phyloP scores from a whole-genome alignment of 495 filamentous ascomycete species.

The Staphylotrichum tortipilum region DNA sequence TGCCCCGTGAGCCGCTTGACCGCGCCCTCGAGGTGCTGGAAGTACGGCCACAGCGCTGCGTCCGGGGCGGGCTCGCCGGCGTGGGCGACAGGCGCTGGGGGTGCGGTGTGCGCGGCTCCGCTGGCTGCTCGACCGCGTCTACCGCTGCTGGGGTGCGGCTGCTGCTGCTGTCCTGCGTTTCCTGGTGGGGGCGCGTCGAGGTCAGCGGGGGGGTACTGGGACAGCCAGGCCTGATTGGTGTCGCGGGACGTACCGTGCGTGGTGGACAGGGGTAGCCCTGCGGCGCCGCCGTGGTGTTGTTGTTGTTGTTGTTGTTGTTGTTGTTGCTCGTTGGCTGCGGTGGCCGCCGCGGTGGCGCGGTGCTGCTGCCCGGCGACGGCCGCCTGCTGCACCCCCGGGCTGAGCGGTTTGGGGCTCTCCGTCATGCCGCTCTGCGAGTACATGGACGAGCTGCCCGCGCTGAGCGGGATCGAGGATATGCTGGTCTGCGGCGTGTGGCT shows the following conservation, averaged over 20 bases:
- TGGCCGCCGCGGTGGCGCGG: too few species aligned
- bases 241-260: slow-evolving; percentile 29
- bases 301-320: too few species aligned
- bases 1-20: slow-evolving; percentile 32
- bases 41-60: slow-evolving; percentile 39
- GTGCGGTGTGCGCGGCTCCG: slow-evolving; percentile 24
- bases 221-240: slow-evolving; percentile 27
- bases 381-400: slow-evolving; percentile 56
- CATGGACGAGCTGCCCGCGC: slow-evolving; percentile 47
- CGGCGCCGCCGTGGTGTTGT: too few species aligned
- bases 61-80: slow-evolving; percentile 37
- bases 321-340: slow-evolving; percentile 20
- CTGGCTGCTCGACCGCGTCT: slow-evolving; percentile 17
- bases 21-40: slow-evolving; percentile 42
- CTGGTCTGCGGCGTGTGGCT: slow-evolving; percentile 41
- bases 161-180: slow-evolving; percentile 23
- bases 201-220: slow-evolving; percentile 42
- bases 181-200: slow-evolving; percentile 37
- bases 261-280: slow-evolving; percentile 33
- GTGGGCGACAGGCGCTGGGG: slow-evolving; percentile 26
- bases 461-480: slow-evolving; percentile 39
- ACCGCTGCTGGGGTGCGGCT: slow-evolving; percentile 14
- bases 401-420: slow-evolving; percentile 85
- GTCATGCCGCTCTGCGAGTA: slow-evolving; percentile 46
- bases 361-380: slow-evolving; percentile 21